A percentile compares a stretch with the other conserved stretches of the same genome.
Conservation (phyloP, 129 eudicot species). For the Solidago caesia region DNA sequence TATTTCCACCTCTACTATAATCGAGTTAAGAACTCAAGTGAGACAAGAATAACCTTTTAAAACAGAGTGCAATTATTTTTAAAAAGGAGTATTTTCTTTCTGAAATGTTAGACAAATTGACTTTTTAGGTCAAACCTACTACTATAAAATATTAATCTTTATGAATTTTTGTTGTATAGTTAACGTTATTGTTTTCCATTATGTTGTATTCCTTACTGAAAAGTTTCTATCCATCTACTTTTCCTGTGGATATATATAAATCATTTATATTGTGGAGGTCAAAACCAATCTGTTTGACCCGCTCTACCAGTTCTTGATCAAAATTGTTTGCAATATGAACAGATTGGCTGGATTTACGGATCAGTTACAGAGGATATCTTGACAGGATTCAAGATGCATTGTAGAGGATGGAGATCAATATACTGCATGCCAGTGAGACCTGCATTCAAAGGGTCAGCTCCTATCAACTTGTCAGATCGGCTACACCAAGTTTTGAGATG, state of each 20-base stretch:
- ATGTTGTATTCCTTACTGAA: not conserved
- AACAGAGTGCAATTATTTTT: not conserved
- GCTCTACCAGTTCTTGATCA: not conserved
- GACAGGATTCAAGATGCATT: constrained; percentile 99
- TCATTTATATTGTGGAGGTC: not conserved
- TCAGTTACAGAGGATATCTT: constrained; percentile 97
- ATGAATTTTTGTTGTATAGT: not conserved
- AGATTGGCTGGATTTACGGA: constrained; percentile 99
- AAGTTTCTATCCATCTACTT: not conserved
- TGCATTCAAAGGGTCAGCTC: constrained; percentile 98
- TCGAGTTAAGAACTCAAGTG: no score
- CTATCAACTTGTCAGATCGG: constrained; percentile 95
- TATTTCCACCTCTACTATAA: not conserved
- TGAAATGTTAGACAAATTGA: not conserved
- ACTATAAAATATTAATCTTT: no score
- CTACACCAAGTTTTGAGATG: constrained; percentile 96
- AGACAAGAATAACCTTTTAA: no score
- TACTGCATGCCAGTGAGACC: constrained; percentile 98
- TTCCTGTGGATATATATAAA: not conserved
- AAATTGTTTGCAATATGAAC: constrained; percentile 24
- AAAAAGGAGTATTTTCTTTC: not conserved
- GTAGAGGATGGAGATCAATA: constrained; percentile 99
- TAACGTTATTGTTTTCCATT: not conserved
- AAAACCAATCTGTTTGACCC: not conserved
- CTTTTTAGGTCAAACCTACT: not conserved